A percentile compares a stretch with the other conserved stretches of the same genome.
Evolutionary conservation across 225 moss, liverwort and hornwort genomes (phyloP).

Genomic region (Pseudisothecium myosuroides): DNA sequence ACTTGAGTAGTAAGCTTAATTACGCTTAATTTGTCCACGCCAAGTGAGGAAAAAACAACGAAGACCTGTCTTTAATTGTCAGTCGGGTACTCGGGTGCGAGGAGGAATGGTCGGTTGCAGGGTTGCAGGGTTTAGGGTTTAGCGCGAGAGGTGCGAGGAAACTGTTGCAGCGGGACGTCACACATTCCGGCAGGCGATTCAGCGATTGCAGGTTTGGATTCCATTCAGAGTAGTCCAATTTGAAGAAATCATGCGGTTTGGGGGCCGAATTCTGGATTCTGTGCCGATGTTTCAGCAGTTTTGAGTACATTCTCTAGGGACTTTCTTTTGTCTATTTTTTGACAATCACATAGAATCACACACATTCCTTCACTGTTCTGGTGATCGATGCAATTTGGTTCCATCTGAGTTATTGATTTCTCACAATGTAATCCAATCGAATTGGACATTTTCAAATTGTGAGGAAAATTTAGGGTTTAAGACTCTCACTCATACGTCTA

Average conservation of each 20-base stretch:
- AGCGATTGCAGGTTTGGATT: conserved; percentile 47
- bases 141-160: not conserved
- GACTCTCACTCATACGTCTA: not conserved
- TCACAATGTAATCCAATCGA: not conserved
- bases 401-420: not conserved
- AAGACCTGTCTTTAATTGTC: not conserved
- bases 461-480: not conserved
- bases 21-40: not conserved
- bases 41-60: not conserved
- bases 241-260: not conserved
- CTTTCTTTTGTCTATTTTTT: too few relatives aligned
- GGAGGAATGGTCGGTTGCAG: not conserved
- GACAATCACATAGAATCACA: too few relatives aligned
- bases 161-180: not conserved
- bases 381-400: not conserved
- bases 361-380: not conserved
- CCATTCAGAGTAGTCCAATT: not conserved
- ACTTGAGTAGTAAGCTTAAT: not conserved
- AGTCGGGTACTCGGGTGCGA: not conserved
- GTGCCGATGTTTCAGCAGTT: not conserved
- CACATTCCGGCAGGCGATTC: conserved; percentile 60
- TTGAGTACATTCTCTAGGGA: not conserved
- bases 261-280: not conserved
- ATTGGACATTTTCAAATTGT: not conserved
- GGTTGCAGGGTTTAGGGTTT: not conserved